Conservation (phyloP, 2,329 filamentous ascomycete species). For the Ophiocordyceps polyrhachis-furcata region DNA sequence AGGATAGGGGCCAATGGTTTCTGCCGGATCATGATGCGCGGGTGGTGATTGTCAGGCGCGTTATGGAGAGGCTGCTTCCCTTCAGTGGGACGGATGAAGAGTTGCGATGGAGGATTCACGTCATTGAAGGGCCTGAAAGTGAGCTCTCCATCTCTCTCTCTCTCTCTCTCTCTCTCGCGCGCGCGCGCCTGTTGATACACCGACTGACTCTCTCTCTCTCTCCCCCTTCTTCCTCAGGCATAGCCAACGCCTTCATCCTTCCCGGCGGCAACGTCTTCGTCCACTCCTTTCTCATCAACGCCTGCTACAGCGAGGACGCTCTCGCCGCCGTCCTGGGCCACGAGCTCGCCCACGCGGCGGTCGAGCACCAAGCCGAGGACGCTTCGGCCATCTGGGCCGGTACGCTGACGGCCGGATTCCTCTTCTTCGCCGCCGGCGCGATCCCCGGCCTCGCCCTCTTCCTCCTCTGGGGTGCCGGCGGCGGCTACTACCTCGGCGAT, state of each 20-base stretch:
- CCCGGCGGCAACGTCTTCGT: slow-evolving; percentile 70
- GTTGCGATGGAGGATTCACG: too few species aligned
- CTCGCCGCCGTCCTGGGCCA: slow-evolving; percentile 61
- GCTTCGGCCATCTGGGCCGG: slow-evolving; percentile 33
- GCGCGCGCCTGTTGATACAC: too few species aligned
- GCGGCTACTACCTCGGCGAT: slow-evolving; percentile 31
- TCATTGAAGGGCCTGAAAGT: neutral
- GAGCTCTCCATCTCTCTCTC: neutral
- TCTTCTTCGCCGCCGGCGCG: slow-evolving; percentile 28
- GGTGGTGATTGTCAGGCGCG: too few species aligned
- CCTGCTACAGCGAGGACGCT: slow-evolving; percentile 47
- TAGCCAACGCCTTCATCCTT: slow-evolving; percentile 58
- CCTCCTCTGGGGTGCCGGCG: slow-evolving; percentile 22
- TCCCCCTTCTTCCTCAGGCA: slow-evolving; percentile 13
- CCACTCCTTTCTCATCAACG: slow-evolving; percentile 50
- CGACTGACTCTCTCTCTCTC: neutral
- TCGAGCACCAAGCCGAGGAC: slow-evolving; percentile 48
- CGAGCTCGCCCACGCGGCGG: slow-evolving; percentile 62
- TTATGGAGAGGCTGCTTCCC: too few species aligned
- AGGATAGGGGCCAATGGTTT: too few species aligned
- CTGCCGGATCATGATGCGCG: too few species aligned
- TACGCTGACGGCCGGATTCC: slow-evolving; percentile 29
- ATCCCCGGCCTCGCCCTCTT: slow-evolving; percentile 21
- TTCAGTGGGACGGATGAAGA: too few species aligned
- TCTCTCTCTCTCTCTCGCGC: too few species aligned